Evolutionary conservation across 495 filamentous ascomycete species (phyloP), one percentile per base, ranked within the genome.

Genomic region (Penicillium chermesinum): DNA sequence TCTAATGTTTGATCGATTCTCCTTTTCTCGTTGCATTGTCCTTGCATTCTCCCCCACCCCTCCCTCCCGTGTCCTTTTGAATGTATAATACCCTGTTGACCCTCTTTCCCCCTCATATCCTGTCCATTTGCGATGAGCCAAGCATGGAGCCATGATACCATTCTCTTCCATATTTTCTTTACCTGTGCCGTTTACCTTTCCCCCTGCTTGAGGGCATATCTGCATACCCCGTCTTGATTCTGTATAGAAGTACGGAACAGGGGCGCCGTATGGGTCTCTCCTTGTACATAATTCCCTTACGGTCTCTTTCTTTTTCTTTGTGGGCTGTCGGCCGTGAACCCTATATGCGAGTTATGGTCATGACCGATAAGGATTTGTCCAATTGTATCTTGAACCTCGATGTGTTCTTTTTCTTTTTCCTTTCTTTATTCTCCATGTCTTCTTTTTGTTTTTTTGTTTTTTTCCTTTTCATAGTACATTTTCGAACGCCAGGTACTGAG

Each of bases 1-100:
- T 70, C 44, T 68, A 68, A 71, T 70, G 60, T 64, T 56, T 72
- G 64, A 67, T 68, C 61, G 62, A 63, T 52, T 47, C 55, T 46
- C 49, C 41, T 43, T 43, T 54, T 49, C 51, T 44, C 57, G 37
- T 27, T 30, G n/a, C 35, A 33, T 22, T 46, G 30, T 45, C 30
- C 19, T 39, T 38, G 34, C 34, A 19, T 27, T 39, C 30, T 51
- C 39, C 41, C 3, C 36, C 22, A 42, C 21, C 15, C 35, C 46
- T 35, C 47, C 41, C 33, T 34, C 27, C 38, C 42, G 21, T 27
- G 25, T 30, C 38, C 53, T 36, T 54, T 65, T 48, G 53, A 61
- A 44, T 63, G 54, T 61, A 59, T 62, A 58, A 59, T 61, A 61
- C 48, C 54, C 47, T 50, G 42, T 49, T 50, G 44, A 17, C 49